Base-by-base conservation (phyloP, 306 rosid species). In the Carpinus fangiana region DNA sequence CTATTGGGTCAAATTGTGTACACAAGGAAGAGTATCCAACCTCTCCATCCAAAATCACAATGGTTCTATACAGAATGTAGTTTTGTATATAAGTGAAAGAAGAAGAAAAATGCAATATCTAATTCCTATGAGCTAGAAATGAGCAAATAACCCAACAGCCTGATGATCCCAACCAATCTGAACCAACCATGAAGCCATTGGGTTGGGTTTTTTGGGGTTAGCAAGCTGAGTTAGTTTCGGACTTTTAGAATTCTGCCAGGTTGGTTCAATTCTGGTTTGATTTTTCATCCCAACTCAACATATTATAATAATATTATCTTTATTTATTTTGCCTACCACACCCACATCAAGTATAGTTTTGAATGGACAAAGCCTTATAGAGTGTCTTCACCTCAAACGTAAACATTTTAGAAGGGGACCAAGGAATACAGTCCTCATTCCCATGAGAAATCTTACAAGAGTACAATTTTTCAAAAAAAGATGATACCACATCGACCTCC, bases 11-110 rank as follows among this genome's bases (percentile, higher is more conserved):
- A 53, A 53, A 17, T 53, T 53, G 9, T 53, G 59, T 17, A 53
- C 59, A 66, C 26, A 46, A 59, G 12, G 45, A 59, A 43, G 14
- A 61, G 56, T 75, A 66, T 78, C 70, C 74, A 47, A 59, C 54
- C 45, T 51, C 76, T 67, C 48, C 73, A 80, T 52, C 38, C 8
- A 14, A 17, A 53, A 53, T 53, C 59, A 16, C 17, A 53, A 53
- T 17, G 7, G 59, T 53, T 53, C 59, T 21, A 53, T 17, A 53
- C 2, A 17, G 59, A 14, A 17, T 21, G 8, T 53, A 53, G 59
- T 53, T 17, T 12, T 14, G 20, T 17, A 17, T 34, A 26, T 12
- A 57, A 47, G 38, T 50, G 23, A 71, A 71, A 41, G 45, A 14
- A 51, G 51, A 3, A 21, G 2, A 47, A 23, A 17, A 17, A 17